A percentile compares a stretch with the other conserved stretches of the same genome.
Conservation (phyloP, 1,284 basidiomycete species). For the Cystodermella granulosa region DNA sequence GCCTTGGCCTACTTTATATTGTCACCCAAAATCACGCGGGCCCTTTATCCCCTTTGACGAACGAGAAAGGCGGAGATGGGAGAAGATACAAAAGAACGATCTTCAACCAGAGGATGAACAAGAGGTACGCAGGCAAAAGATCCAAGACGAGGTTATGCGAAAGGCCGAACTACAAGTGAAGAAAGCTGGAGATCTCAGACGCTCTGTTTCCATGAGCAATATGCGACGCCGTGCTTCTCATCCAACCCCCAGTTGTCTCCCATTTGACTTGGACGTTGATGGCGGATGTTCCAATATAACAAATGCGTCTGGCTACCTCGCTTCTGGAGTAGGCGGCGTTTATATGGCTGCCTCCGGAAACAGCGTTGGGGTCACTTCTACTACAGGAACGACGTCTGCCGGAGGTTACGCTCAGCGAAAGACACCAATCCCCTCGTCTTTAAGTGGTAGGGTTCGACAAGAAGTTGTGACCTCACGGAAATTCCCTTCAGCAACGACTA, state of each 20-base stretch:
- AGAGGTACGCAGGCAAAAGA: too few species aligned
- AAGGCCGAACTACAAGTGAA: slow-evolving; percentile 45
- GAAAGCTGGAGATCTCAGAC: slow-evolving; percentile 58
- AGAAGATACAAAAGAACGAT: slow-evolving; percentile 53
- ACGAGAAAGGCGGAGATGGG: slow-evolving; percentile 61
- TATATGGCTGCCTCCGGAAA: slow-evolving; percentile 92
- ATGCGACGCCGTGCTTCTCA: slow-evolving; percentile 48
- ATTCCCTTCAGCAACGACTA: slow-evolving; percentile 31
- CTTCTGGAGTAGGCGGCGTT: slow-evolving; percentile 46
- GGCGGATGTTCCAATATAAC: slow-evolving; percentile 50
- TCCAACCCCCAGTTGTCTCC: slow-evolving; percentile 24
- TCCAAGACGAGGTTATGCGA: slow-evolving; percentile 42
- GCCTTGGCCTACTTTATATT: slow-evolving; percentile 68
- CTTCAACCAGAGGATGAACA: slow-evolving; percentile 47
- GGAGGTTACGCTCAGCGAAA: slow-evolving; percentile 43
- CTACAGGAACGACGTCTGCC: slow-evolving; percentile 82
- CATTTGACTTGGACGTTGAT: slow-evolving; percentile 50
- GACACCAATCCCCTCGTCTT: slow-evolving; percentile 47
- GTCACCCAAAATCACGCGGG: slow-evolving; percentile 63
- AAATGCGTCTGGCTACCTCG: slow-evolving; percentile 65
- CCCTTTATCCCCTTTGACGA: slow-evolving; percentile 73
- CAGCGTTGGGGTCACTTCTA: slow-evolving; percentile 87
- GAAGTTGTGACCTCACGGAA: slow-evolving; percentile 62
- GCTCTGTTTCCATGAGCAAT: slow-evolving; percentile 75
- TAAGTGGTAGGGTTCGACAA: slow-evolving; percentile 57